phyloP scores from a whole-genome alignment of 331 rosid species.

The Acacia pycnantha region DNA sequence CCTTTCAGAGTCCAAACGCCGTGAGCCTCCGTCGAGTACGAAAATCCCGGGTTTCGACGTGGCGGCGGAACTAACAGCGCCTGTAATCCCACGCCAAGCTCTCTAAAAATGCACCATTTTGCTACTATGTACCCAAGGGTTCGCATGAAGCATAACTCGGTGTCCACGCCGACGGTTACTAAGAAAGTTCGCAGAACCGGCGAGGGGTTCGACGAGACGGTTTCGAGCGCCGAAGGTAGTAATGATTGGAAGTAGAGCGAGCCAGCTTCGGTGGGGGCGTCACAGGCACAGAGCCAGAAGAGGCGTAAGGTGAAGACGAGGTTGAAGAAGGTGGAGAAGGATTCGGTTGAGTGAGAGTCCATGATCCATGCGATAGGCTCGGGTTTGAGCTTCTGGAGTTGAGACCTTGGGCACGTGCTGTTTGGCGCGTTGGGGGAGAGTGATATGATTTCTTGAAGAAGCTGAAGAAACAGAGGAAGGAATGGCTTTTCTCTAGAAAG shows the following conservation, averaged over 20 bases:
- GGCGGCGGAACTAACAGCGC: constrained; percentile 29
- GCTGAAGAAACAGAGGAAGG: constrained; percentile 80
- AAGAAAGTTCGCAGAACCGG: constrained; percentile 67
- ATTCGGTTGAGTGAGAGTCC: constrained; percentile 87
- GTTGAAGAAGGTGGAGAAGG: constrained; percentile 75
- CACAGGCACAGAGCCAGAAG: constrained; percentile 87
- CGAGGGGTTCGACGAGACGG: constrained; percentile 36
- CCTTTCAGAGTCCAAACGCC: constrained; percentile 84
- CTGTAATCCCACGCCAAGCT: constrained; percentile 59
- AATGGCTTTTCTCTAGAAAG: constrained; percentile 66
- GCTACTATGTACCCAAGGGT: constrained; percentile 80
- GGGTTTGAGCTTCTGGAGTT: constrained; percentile 69
- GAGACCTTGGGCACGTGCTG: constrained; percentile 80
- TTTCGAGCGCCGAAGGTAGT: constrained; percentile 52
- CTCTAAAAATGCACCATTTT: constrained; percentile 61
- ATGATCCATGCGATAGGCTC: constrained; percentile 83
- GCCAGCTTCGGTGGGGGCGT: constrained; percentile 79
- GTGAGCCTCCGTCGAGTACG: constrained; percentile 70
- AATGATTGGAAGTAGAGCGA: constrained; percentile 62
- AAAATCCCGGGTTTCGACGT: constrained; percentile 40
- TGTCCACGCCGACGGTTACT: constrained; percentile 71
- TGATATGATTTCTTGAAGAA: constrained; percentile 77
- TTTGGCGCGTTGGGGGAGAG: constrained; percentile 70
- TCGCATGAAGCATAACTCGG: constrained; percentile 86
- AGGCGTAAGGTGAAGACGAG: constrained; percentile 69